Evolutionary conservation across 1,284 basidiomycete species (phyloP).

Genomic region (Volvariella volvacea): DNA sequence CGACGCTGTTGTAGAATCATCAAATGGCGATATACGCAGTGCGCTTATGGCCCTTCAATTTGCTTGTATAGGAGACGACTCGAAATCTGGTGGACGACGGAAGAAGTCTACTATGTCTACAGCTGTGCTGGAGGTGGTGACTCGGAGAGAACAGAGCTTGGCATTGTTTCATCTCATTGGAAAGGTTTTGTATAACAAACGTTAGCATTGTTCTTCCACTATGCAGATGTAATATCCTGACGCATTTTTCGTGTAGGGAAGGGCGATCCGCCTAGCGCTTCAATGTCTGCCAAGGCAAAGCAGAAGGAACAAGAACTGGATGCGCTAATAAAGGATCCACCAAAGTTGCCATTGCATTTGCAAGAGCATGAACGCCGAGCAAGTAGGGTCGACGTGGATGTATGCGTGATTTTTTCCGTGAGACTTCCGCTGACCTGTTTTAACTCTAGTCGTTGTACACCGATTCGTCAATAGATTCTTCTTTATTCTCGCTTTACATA

Average conservation of each 20-base stretch:
- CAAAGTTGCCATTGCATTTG: slow-evolving; percentile 50
- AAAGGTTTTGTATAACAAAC: slow-evolving; percentile 93
- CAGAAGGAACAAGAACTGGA: slow-evolving; percentile 54
- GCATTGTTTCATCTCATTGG: slow-evolving; percentile 91
- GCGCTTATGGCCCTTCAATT: slow-evolving; percentile 93
- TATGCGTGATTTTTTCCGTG: slow-evolving; percentile 25
- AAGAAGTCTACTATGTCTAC: slow-evolving; percentile 17
- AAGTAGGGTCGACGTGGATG: slow-evolving; percentile 80
- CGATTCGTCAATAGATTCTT: slow-evolving; percentile 87
- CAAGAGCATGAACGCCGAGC: slow-evolving; percentile 54
- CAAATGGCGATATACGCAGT: slow-evolving; percentile 87
- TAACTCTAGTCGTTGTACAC: slow-evolving; percentile 61
- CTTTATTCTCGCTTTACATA: slow-evolving; percentile 83
- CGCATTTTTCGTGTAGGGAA: slow-evolving; percentile 44
- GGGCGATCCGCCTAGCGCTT: slow-evolving; percentile 52
- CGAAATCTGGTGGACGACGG: slow-evolving; percentile 26
- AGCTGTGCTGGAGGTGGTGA: slow-evolving; percentile 60
- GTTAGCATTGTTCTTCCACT: slow-evolving; percentile 41
- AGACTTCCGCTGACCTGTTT: background rate
- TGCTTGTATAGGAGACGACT: slow-evolving; percentile 36
- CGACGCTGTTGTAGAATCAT: slow-evolving; percentile 70
- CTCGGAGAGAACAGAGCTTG: slow-evolving; percentile 79
- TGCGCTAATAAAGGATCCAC: slow-evolving; percentile 39
- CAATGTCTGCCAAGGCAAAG: slow-evolving; percentile 47
- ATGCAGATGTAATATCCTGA: background rate